phyloP scores from a whole-genome alignment of 768 basidiomycete species.

The Pilatotrama ljubarskyi region DNA sequence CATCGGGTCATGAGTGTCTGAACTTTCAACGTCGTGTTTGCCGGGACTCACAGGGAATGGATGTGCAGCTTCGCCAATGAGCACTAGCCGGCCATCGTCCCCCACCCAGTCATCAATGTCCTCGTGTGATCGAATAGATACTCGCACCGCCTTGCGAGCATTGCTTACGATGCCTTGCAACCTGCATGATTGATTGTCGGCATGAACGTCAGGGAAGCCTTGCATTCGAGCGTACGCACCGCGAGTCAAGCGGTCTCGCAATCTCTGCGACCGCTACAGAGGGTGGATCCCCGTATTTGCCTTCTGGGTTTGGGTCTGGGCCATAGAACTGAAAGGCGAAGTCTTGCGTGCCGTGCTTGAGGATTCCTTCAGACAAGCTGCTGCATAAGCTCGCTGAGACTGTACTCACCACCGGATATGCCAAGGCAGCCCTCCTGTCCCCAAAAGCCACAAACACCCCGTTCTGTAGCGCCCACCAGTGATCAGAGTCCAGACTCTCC shows the following conservation, averaged over 20 bases:
- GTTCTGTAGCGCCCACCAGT: constrained; percentile 7
- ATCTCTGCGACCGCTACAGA: not conserved
- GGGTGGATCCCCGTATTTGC: constrained; percentile 5
- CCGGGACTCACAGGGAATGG: constrained; percentile 33
- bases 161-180: constrained; percentile 22
- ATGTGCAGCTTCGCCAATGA: constrained; percentile 40
- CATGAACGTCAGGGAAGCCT: not conserved
- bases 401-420: constrained; percentile 14
- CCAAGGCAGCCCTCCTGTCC: constrained; percentile 3
- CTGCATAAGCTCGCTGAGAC: not conserved
- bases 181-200: constrained; percentile 9
- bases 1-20: not conserved
- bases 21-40: not conserved
- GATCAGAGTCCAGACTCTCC: too few relatives aligned
- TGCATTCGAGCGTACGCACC: not conserved
- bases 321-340: constrained; percentile 28
- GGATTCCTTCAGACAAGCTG: not conserved
- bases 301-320: constrained; percentile 20
- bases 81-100: constrained; percentile 29
- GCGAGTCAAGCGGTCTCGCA: not conserved
- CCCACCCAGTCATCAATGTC: constrained; percentile 36
- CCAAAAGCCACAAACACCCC: constrained; percentile 14
- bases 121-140: constrained; percentile 20
- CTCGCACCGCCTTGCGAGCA: constrained; percentile 17
- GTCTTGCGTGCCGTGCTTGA: constrained; percentile 19